Base-by-base conservation (phyloP, 257 asterid species). In the Solanum rostratum region DNA sequence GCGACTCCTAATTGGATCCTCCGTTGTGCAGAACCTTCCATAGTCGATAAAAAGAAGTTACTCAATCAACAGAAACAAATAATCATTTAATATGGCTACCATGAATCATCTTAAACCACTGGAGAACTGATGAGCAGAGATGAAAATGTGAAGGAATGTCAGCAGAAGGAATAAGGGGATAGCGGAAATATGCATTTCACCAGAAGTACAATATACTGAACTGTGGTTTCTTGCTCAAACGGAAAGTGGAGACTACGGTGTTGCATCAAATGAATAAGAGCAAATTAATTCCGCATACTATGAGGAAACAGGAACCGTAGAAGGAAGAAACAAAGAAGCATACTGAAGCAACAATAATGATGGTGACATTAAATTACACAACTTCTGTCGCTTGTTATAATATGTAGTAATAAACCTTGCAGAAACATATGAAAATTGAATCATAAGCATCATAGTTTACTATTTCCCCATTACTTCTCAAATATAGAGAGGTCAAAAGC, bases 1-100 rank as follows among this genome's bases (percentile, higher is more conserved):
- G 94, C 93, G 88, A 93, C 93, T 85, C 98, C 99, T 84, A 90
- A 49, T 84, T 95, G 98, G 52, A 95, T n/a, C 88, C 91, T 91
- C 90, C 90, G 88, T 85, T 92, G 97, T 55, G 92, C 93, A 29
- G 91, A 29, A 85, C 93, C 95, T 95, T 86, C 83, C 82, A 85
- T 71, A 71, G 81, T 68, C 87, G 85, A 41, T 83, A 66, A 79
- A 84, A 27, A 68, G n/a, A 83, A 30, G 49, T 63, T 80, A 39
- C 41, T 79, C 52, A 43, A 53, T 84, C 15, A 83, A 37, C 60
- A 53, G 20, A 65, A 50, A 50, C 22, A 68, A n/a, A 33, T 18
- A 50, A 79, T 39, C 59, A 55, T 14, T 49, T 73, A 52, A 81
- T 7, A 70, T 63, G 78, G 49, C 45, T 50, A 27, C 63, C 59